phyloP scores from a whole-genome alignment of 306 rosid species.

The Trifolium repens region DNA sequence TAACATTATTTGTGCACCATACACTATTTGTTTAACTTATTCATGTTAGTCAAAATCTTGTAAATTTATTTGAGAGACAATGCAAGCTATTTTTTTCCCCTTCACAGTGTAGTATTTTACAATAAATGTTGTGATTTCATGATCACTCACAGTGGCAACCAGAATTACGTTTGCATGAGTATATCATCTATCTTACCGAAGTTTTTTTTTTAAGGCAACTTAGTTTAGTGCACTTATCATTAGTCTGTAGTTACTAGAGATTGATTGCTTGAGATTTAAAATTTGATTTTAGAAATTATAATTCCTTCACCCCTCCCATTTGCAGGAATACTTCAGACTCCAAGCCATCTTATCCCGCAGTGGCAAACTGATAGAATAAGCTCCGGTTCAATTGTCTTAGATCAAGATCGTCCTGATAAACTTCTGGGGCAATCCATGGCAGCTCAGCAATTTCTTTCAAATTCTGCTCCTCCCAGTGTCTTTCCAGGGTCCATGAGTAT shows the following conservation, averaged over 20 bases:
- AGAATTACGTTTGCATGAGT: conserved; percentile 2
- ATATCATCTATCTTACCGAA: background rate
- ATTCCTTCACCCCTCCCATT: conserved; percentile 28
- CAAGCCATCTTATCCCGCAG: conserved; percentile 54
- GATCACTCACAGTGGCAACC: background rate
- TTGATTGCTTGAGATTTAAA: conserved; percentile 21
- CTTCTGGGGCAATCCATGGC: conserved; percentile 63
- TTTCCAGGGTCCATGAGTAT: conserved; percentile 70
- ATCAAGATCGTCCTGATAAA: conserved; percentile 78
- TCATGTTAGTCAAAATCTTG: background rate
- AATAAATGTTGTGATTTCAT: conserved; percentile 16
- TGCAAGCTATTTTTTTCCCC: conserved; percentile 1
- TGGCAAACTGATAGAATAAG: conserved; percentile 83
- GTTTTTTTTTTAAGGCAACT: background rate
- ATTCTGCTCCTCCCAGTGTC: conserved; percentile 57
- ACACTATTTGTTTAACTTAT: too few relatives aligned
- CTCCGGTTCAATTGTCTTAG: conserved; percentile 55
- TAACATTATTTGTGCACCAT: background rate
- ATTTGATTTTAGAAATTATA: conserved; percentile 27
- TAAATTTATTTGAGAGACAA: conserved; percentile 17
- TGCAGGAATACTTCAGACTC: conserved; percentile 67
- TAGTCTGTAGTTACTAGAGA: conserved; percentile 11
- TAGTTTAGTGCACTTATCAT: conserved; percentile 23
- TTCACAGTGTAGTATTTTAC: background rate
- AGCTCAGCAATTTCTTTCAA: conserved; percentile 73